phyloP scores from a whole-genome alignment of 2,329 filamentous ascomycete genomes.

The Amauroascus niger region DNA sequence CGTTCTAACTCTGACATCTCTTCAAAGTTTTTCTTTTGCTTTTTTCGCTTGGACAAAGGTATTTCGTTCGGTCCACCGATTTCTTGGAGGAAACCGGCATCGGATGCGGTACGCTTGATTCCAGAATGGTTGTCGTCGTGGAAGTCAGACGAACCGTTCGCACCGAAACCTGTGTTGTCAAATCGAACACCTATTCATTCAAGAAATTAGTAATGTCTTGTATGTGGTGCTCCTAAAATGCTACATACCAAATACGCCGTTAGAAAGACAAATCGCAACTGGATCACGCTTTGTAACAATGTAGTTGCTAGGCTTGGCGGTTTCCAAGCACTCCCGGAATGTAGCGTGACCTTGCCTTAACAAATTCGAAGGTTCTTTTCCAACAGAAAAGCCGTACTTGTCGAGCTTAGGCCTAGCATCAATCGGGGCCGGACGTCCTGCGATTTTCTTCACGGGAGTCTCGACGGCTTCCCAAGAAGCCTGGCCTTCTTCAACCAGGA shows the following conservation, averaged over 20 bases:
- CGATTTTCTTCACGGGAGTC: conserved; percentile 24
- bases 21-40: conserved; percentile 17
- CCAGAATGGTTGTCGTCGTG: not conserved
- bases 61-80: not conserved
- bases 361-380: conserved; percentile 27
- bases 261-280: conserved; percentile 21
- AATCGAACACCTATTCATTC: conserved; percentile 9
- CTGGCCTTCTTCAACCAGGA: conserved; percentile 43
- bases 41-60: not conserved
- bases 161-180: not conserved
- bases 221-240: not conserved
- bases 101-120: conserved; percentile 1
- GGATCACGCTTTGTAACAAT: conserved; percentile 29
- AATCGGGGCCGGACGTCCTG: conserved; percentile 23
- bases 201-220: conserved; percentile 5
- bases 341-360: conserved; percentile 36
- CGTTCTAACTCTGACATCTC: conserved; percentile 32
- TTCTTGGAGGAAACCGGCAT: not conserved
- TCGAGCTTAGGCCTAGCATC: conserved; percentile 34
- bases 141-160: not conserved
- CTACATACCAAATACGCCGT: conserved; percentile 28
- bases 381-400: conserved; percentile 40
- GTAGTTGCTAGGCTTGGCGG: conserved; percentile 29
- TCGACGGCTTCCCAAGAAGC: conserved; percentile 47
- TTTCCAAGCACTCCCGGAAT: conserved; percentile 33